Percentiles rank a stretch among this genome's conserved stretches.
Conservation (phyloP, 2,329 filamentous ascomycete genomes). For the Hypoxylon sp. region DNA sequence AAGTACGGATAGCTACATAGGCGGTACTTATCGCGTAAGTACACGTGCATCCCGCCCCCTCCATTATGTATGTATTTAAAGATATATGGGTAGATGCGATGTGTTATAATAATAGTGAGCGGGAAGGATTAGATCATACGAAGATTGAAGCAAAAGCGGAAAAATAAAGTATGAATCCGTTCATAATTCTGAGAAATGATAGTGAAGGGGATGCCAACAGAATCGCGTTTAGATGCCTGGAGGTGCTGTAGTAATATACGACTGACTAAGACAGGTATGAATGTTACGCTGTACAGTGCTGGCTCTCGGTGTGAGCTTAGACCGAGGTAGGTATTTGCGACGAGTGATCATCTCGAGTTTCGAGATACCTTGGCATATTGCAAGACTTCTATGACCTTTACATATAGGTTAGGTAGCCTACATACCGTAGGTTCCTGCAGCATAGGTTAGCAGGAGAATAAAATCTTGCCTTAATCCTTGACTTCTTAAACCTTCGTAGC, state of each 20-base stretch:
- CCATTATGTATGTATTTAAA: constrained; percentile 18
- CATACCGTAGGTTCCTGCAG: background rate
- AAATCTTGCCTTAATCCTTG: background rate
- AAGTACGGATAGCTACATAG: constrained; percentile 22
- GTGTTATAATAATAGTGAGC: background rate
- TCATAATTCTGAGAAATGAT: constrained; percentile 1
- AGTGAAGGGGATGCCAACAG: background rate
- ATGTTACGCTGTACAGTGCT: background rate
- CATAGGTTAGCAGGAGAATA: background rate
- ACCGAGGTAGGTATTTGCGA: constrained; percentile 4
- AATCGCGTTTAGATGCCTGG: constrained; percentile 1
- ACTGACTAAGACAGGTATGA: constrained; percentile 9
- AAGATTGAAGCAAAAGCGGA: constrained; percentile 2
- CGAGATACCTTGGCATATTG: constrained; percentile 7
- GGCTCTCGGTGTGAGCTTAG: background rate
- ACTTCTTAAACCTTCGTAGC: background rate
- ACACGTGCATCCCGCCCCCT: constrained; percentile 25
- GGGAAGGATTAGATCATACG: constrained; percentile 4
- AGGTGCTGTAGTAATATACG: background rate
- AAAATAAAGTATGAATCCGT: constrained; percentile 1
- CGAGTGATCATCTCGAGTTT: constrained; percentile 1
- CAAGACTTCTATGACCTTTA: background rate
- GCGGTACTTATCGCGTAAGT: constrained; percentile 22
- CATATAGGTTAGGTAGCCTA: background rate
- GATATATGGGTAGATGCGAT: background rate